Percentiles rank a stretch among this genome's conserved stretches.
Conservation (phyloP, 2,329 filamentous ascomycete species). For the Dothiorella sarmentorum region DNA sequence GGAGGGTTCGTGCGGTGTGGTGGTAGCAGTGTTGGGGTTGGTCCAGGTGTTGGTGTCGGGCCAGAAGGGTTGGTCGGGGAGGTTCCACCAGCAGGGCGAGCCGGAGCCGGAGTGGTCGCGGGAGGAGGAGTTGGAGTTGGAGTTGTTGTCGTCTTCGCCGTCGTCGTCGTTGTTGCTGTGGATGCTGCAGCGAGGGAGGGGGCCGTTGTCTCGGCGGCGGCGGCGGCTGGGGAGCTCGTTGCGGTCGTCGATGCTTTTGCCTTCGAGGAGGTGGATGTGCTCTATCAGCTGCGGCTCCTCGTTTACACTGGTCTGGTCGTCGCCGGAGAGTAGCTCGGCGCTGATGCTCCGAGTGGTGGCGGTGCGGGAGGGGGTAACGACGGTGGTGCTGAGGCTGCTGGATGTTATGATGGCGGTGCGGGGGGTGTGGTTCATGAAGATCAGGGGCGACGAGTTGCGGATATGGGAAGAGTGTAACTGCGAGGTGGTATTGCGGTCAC, state of each 20-base stretch:
- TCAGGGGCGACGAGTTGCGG: background rate
- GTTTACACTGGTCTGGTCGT: too few relatives aligned
- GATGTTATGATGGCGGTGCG: constrained; percentile 28
- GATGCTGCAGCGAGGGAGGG: background rate
- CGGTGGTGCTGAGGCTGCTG: background rate
- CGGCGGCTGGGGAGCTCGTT: background rate
- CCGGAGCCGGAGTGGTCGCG: constrained; percentile 1
- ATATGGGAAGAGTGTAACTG: background rate
- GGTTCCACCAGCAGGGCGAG: constrained; percentile 15
- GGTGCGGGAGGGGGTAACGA: background rate
- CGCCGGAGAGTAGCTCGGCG: background rate
- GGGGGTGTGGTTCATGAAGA: constrained; percentile 35
- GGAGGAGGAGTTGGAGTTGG: background rate
- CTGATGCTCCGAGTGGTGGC: background rate
- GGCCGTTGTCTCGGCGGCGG: background rate
- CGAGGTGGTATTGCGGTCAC: too few relatives aligned
- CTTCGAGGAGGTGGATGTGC: constrained; percentile 7
- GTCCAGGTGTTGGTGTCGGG: background rate
- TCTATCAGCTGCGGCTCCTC: background rate
- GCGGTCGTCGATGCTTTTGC: background rate
- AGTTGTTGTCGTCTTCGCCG: background rate
- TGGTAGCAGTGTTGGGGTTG: background rate
- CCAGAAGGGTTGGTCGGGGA: constrained; percentile 15
- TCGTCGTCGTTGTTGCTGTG: background rate
- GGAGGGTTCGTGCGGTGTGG: too few relatives aligned